Conservation (phyloP, 257 asterid genomes). For the Ballota nigra region DNA sequence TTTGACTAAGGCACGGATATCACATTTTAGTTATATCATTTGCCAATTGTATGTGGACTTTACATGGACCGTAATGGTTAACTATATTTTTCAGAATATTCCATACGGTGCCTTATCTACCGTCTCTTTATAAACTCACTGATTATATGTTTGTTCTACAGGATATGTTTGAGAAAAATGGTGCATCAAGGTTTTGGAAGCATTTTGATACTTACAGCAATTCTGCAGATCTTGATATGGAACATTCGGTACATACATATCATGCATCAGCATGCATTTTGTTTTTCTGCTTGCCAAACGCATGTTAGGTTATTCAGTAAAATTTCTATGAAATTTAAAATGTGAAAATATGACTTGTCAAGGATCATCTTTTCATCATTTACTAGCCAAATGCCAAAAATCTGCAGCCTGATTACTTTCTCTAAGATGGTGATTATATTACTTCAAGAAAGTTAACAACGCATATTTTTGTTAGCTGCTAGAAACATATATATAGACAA, state of each 20-base stretch:
- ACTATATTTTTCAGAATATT: not conserved
- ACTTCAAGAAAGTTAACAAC: not conserved
- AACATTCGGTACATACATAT: slow-evolving; percentile 47
- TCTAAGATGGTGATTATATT: not conserved
- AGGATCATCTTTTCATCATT: not conserved
- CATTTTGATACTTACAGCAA: slow-evolving; percentile 63
- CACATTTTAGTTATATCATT: not conserved
- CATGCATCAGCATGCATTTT: slow-evolving; percentile 4
- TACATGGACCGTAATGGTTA: not conserved
- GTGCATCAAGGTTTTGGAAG: slow-evolving; percentile 79
- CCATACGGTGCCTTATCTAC: not conserved
- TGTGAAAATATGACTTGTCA: not conserved
- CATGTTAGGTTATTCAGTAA: not conserved
- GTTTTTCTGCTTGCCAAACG: not conserved
- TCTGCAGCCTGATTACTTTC: not conserved
- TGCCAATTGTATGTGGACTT: not conserved
- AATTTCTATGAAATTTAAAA: not conserved
- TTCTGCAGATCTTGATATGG: slow-evolving; percentile 42
- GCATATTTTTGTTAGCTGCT: not conserved
- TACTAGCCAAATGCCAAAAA: not conserved
- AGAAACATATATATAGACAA: not conserved
- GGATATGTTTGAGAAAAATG: slow-evolving; percentile 71
- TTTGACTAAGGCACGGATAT: too few species aligned
- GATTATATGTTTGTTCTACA: slow-evolving; percentile 37
- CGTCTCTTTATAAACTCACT: not conserved